Base-by-base conservation (phyloP, 2,329 filamentous ascomycete genomes). In the Colletotrichum musae region DNA sequence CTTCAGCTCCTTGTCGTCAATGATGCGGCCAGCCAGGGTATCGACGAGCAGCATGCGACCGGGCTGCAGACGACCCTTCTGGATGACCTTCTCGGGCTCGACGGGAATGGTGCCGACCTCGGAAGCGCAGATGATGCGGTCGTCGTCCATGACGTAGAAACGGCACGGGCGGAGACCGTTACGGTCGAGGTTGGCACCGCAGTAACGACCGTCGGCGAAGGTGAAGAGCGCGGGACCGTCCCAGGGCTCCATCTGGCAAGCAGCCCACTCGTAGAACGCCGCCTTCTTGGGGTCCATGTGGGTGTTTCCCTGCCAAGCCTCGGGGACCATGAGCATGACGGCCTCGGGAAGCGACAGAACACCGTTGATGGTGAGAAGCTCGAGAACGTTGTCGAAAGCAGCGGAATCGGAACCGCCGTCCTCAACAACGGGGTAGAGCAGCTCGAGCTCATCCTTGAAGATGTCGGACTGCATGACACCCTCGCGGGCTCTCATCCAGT, bases 241-340 rank as follows among this genome's bases (percentile, higher is more conserved):
- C 95, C 95, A 98, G 16, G 95, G 95, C 85, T 98, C 95, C 95
- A 98, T 98, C 86, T 97, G 93, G 81, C 95, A 98, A 73, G 94
- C 95, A 76, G 95, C 95, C 94, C 95, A 98, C 81, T 98, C 95
- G 83, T 98, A 98, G 83, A 98, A 98, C 59, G 95, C 95, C 68
- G 95, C 93, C 85, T 98, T 98, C 77, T 94, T 93, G 65, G 94
- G 94, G 76, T 98, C 95, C 92, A 98, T 97, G 70, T 91, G 86
- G 45, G 91, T 86, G 81, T 98, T 98, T 71, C 95, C 95, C 82
- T 98, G 94, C 95, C 95, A 98, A 70, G 95, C 95, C 83, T 98
- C 95, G 24, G 95, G 95, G 58, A 98, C 94, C 95, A 98, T 97
- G 75, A 98, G 88, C 95, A 98, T 98, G 75, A 98, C 93, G 58